phyloP scores from a whole-genome alignment of 176 grass and related monocot genomes.

The Carex cristatella region DNA sequence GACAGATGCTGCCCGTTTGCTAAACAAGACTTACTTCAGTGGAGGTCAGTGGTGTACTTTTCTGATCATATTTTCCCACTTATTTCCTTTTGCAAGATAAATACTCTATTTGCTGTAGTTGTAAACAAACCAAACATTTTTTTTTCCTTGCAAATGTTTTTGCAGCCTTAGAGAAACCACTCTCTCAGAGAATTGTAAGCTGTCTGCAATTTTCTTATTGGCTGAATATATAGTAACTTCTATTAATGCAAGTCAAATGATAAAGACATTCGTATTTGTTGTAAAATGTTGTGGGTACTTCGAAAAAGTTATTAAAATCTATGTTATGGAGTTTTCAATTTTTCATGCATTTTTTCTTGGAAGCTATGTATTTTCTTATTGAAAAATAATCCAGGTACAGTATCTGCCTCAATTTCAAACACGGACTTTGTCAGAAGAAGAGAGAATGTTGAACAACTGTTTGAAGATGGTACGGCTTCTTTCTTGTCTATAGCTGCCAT shows the following conservation, averaged over 20 bases:
- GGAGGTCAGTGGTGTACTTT: slow-evolving; percentile 49
- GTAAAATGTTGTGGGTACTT: neutral
- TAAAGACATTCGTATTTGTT: neutral
- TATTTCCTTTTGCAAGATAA: neutral
- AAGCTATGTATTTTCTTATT: slow-evolving; percentile 6
- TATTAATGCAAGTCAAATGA: neutral
- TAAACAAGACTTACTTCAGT: slow-evolving; percentile 87
- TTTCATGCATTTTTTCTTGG: slow-evolving; percentile 20
- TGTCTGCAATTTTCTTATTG: neutral
- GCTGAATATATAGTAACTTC: neutral
- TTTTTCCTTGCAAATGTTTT: neutral
- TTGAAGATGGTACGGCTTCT: slow-evolving; percentile 89
- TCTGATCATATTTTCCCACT: slow-evolving; percentile 13
- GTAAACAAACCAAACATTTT: neutral
- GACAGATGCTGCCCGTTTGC: slow-evolving; percentile 67
- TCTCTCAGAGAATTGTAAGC: neutral
- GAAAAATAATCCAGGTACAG: slow-evolving; percentile 64
- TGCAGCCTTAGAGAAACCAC: neutral
- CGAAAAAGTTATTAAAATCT: neutral
- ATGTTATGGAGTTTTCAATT: neutral
- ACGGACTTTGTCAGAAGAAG: slow-evolving; percentile 81
- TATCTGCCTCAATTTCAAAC: slow-evolving; percentile 88
- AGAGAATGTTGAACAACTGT: slow-evolving; percentile 59
- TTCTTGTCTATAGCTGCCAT: slow-evolving; percentile 91
- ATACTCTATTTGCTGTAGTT: neutral